These are phyloP conservation scores for Hortiboletus campestris DNA, from an alignment of 768 basidiomycete species.

Conservation along the genomic window DNA sequence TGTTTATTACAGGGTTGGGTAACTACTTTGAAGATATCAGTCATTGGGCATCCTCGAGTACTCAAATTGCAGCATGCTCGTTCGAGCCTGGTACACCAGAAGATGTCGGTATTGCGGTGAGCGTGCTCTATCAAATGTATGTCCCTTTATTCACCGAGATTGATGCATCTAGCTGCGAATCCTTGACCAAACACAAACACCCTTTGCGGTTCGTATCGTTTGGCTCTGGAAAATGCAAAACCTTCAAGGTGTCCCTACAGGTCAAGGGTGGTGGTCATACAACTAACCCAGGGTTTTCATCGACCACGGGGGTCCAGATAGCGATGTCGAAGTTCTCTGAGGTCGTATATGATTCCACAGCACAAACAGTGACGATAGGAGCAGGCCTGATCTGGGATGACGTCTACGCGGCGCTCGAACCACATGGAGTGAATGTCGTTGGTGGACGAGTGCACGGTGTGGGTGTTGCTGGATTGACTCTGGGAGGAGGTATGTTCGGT, in stretches of 20 bases:
- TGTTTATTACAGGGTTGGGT: background rate
- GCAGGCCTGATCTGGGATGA: slow-evolving; percentile 59
- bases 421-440: slow-evolving; percentile 49
- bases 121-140: background rate
- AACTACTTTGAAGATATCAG: slow-evolving; percentile 41
- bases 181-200: slow-evolving; percentile 42
- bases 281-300: slow-evolving; percentile 53
- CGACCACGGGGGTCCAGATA: slow-evolving; percentile 56
- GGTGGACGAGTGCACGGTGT: slow-evolving; percentile 54
- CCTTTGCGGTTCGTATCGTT: slow-evolving; percentile 20
- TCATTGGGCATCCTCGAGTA: slow-evolving; percentile 54
- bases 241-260: slow-evolving; percentile 27
- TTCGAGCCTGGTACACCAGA: slow-evolving; percentile 54
- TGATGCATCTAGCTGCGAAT: slow-evolving; percentile 3
- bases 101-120: slow-evolving; percentile 51
- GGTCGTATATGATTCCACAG: slow-evolving; percentile 34
- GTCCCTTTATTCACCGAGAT: too few species aligned
- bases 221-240: background rate
- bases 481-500: slow-evolving; percentile 50
- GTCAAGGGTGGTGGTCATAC: slow-evolving; percentile 64
- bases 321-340: slow-evolving; percentile 50
- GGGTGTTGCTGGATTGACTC: slow-evolving; percentile 55
- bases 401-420: slow-evolving; percentile 49
- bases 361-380: slow-evolving; percentile 40
- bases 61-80: slow-evolving; percentile 45